Conservation (phyloP, 306 rosid species). For the Neltuma alba region DNA sequence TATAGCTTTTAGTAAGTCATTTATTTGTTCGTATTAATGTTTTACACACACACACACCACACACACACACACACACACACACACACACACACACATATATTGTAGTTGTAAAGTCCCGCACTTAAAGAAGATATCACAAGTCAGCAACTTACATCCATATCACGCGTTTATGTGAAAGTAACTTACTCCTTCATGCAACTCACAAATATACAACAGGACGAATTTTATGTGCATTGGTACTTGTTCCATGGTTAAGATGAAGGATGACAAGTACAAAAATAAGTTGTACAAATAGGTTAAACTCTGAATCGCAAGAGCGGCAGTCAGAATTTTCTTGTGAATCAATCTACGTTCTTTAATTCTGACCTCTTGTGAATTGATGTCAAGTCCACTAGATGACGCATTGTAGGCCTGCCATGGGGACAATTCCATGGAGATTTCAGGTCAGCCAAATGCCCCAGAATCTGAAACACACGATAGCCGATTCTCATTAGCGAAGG, state of each 20-base stretch:
- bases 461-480: constrained; percentile 60
- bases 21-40: too few species aligned
- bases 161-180: not conserved
- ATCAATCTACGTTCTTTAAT: constrained; percentile 41
- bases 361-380: constrained; percentile 48
- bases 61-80: too few species aligned
- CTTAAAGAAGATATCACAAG: too few species aligned
- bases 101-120: too few species aligned
- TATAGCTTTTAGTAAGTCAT: too few species aligned
- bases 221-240: constrained; percentile 26
- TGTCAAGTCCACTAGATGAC: constrained; percentile 86
- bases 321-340: constrained; percentile 8
- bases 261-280: not conserved
- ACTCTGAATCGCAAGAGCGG: constrained; percentile 23
- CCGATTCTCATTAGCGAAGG: not conserved
- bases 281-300: constrained; percentile 34
- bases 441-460: constrained; percentile 76
- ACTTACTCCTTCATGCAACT: constrained; percentile 20
- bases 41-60: too few species aligned
- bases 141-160: too few species aligned
- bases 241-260: not conserved
- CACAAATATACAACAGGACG: constrained; percentile 13
- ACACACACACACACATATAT: too few species aligned
- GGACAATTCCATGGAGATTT: constrained; percentile 99
- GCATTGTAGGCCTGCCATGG: constrained; percentile 99